Percentiles rank a stretch among this genome's conserved stretches.
Evolutionary conservation across 1,284 basidiomycete species (phyloP).

Genomic region (Microbotryomycetes sp.): DNA sequence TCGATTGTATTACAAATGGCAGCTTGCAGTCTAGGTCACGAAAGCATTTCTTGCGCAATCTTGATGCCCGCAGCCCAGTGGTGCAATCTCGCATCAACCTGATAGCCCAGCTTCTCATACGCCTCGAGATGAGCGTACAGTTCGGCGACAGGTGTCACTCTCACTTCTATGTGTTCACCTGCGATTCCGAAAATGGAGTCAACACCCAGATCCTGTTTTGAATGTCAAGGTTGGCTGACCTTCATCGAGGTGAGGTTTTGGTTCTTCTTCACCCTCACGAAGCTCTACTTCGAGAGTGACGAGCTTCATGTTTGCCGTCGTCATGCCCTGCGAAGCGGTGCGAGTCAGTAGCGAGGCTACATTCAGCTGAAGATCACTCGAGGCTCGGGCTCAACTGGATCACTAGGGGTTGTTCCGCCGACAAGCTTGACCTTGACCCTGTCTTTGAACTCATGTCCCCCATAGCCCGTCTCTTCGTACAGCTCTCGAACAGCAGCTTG

Average conservation of each 20-base stretch:
- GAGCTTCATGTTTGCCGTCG: conserved; percentile 64
- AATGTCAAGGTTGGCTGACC: conserved; percentile 52
- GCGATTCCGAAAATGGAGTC: not conserved
- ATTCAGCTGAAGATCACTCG: too few relatives aligned
- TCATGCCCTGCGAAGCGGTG: conserved; percentile 42
- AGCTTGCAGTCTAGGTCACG: not conserved
- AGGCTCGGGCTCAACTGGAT: conserved; percentile 21
- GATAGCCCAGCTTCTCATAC: conserved; percentile 63
- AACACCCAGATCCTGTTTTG: not conserved
- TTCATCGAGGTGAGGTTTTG: conserved; percentile 61
- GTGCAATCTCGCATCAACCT: conserved; percentile 66
- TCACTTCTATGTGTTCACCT: conserved; percentile 57
- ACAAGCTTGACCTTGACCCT: conserved; percentile 24
- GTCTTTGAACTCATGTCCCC: conserved; percentile 37
- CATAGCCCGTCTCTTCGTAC: conserved; percentile 82
- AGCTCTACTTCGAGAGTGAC: conserved; percentile 64
- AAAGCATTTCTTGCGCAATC: not conserved
- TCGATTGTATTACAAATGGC: not conserved
- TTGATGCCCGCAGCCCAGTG: conserved; percentile 47
- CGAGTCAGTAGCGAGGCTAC: too few relatives aligned
- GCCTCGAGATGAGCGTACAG: conserved; percentile 59
- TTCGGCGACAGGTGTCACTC: conserved; percentile 61
- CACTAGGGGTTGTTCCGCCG: conserved; percentile 16
- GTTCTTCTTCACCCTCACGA: conserved; percentile 50
- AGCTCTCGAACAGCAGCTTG: conserved; percentile 75